Percentiles rank a stretch among this genome's conserved stretches.
phyloP scores from a whole-genome alignment of 2,329 filamentous ascomycete genomes.

The Nemania sp. region DNA sequence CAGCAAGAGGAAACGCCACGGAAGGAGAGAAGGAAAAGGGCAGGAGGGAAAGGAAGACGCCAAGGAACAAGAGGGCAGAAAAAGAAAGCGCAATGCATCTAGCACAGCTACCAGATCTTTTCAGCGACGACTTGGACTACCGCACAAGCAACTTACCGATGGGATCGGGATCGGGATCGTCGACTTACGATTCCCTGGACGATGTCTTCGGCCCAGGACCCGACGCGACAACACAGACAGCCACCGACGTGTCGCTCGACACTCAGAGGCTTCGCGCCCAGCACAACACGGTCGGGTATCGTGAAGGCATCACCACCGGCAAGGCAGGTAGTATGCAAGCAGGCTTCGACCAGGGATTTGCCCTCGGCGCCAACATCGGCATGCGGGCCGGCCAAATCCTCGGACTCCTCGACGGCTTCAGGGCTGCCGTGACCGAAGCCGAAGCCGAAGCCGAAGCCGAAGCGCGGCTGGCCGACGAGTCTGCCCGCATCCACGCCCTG shows the following conservation, averaged over 20 bases:
- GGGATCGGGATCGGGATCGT: constrained; percentile 1
- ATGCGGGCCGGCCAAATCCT: constrained; percentile 72
- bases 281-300: constrained; percentile 85
- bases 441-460: constrained; percentile 46
- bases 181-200: constrained; percentile 10
- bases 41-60: no score
- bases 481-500: constrained; percentile 39
- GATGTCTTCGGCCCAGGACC: constrained; percentile 19
- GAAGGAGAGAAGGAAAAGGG: background rate
- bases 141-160: constrained; percentile 1
- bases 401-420: constrained; percentile 75
- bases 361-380: constrained; percentile 80
- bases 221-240: background rate
- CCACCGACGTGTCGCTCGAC: constrained; percentile 57
- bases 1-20: background rate
- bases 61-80: background rate
- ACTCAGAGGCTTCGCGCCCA: constrained; percentile 73
- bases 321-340: constrained; percentile 78
- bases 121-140: constrained; percentile 16
- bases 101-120: constrained; percentile 16
- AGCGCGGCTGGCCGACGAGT: constrained; percentile 30
- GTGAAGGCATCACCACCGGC: constrained; percentile 78
- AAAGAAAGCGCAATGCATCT: constrained; percentile 14
- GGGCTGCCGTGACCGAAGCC: constrained; percentile 48
- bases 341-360: constrained; percentile 91